phyloP scores from a whole-genome alignment of 2,329 filamentous ascomycete species.

The Neonectria coccinea region DNA sequence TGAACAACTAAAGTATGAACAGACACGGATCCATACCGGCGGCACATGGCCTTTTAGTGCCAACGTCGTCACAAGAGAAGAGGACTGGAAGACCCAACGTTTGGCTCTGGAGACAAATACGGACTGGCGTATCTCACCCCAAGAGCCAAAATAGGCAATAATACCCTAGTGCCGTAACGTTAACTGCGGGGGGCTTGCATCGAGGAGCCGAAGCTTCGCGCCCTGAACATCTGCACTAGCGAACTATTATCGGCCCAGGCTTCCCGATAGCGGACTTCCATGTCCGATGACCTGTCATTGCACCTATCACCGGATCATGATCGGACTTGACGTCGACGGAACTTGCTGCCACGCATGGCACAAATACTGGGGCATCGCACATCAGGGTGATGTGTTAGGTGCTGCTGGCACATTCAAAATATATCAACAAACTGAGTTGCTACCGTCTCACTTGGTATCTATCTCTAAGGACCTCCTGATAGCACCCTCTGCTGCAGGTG shows the following conservation, averaged over 20 bases:
- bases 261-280: constrained; percentile 7
- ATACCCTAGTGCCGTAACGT: constrained; percentile 3
- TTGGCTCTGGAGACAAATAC: neutral
- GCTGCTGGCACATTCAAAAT: neutral
- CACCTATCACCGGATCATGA: neutral
- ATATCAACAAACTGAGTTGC: neutral
- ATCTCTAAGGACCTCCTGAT: neutral
- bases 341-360: neutral
- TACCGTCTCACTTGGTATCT: neutral
- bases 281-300: neutral
- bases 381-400: neutral
- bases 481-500: neutral
- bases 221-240: neutral
- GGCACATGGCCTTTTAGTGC: too few relatives aligned
- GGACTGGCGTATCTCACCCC: neutral
- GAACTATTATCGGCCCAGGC: neutral
- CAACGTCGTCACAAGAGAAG: too few relatives aligned
- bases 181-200: neutral
- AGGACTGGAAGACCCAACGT: too few relatives aligned
- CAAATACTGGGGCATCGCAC: neutral
- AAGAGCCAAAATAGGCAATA: neutral
- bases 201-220: neutral
- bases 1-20: neutral
- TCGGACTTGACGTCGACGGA: neutral
- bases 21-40: neutral